phyloP scores from a whole-genome alignment of 305 asterid species.

The Solanum hybrid region DNA sequence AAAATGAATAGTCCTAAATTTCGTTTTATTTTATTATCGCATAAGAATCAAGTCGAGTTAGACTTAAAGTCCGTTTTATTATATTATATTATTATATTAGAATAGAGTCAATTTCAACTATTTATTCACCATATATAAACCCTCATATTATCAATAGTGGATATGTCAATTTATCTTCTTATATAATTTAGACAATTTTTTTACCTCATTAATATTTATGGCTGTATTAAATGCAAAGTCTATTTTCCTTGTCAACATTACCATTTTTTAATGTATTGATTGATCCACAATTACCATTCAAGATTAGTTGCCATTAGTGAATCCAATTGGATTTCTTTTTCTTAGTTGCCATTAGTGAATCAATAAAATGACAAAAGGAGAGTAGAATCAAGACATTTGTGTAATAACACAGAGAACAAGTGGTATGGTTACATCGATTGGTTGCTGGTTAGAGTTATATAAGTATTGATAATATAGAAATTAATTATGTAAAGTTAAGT shows the following conservation, averaged over 20 bases:
- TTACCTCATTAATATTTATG: background rate
- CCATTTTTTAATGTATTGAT: background rate
- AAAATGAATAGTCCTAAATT: background rate
- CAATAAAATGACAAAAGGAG: background rate
- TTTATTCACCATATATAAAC: background rate
- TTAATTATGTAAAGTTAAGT: background rate
- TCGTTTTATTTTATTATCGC: background rate
- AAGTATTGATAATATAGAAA: background rate
- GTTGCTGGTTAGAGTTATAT: background rate
- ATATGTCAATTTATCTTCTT: background rate
- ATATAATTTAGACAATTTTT: background rate
- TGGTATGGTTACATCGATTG: background rate
- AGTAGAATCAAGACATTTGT: background rate
- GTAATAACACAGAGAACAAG: background rate
- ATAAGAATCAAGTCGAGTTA: background rate
- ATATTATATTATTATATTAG: no score
- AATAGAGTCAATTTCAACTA: background rate
- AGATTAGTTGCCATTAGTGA: background rate
- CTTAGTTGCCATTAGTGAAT: background rate
- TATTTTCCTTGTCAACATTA: background rate
- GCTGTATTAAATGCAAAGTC: background rate
- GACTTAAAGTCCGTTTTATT: no score
- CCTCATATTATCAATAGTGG: background rate
- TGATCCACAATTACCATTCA: background rate
- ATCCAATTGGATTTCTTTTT: background rate